A percentile compares a stretch with the other conserved stretches of the same genome.
Conservation (phyloP, 2,329 filamentous ascomycete genomes). For the Chaetomiaceae sp. region DNA sequence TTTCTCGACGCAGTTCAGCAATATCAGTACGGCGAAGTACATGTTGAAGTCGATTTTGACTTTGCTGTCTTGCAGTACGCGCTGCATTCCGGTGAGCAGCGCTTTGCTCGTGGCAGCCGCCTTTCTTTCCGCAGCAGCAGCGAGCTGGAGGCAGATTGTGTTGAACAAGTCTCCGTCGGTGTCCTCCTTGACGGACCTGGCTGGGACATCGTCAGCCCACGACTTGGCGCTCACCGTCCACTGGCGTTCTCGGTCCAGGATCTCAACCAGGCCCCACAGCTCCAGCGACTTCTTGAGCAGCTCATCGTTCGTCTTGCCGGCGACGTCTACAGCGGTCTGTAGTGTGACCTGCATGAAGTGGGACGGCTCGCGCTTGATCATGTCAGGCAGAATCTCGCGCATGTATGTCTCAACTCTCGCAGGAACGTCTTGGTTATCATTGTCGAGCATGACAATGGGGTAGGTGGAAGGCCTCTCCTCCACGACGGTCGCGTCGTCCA, state of each 20-base stretch:
- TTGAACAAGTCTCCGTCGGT: conserved; percentile 52
- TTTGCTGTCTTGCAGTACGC: conserved; percentile 55
- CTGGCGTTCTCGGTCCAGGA: conserved; percentile 57
- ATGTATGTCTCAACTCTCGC: conserved; percentile 55
- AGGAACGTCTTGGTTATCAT: conserved; percentile 54
- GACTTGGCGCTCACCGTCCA: conserved; percentile 52
- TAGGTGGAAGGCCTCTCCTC: conserved; percentile 16
- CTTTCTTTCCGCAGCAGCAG: conserved; percentile 58
- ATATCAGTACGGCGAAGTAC: conserved; percentile 55
- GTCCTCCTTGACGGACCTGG: conserved; percentile 46
- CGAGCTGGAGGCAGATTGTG: conserved; percentile 58
- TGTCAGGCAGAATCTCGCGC: conserved; percentile 49
- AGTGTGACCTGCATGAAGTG: conserved; percentile 55
- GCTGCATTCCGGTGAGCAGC: conserved; percentile 55
- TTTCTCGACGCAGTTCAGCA: conserved; percentile 61
- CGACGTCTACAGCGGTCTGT: conserved; percentile 42
- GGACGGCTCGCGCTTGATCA: conserved; percentile 55
- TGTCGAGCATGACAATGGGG: conserved; percentile 51
- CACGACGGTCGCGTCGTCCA: conserved; percentile 21
- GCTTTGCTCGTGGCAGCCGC: conserved; percentile 53
- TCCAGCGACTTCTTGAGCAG: conserved; percentile 54
- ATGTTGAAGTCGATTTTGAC: conserved; percentile 54
- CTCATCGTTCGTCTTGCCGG: conserved; percentile 44
- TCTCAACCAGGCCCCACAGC: conserved; percentile 59
- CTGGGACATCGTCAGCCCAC: conserved; percentile 35